phyloP scores from a whole-genome alignment of 176 grass and related monocot species.

The Eleusine coracana region DNA sequence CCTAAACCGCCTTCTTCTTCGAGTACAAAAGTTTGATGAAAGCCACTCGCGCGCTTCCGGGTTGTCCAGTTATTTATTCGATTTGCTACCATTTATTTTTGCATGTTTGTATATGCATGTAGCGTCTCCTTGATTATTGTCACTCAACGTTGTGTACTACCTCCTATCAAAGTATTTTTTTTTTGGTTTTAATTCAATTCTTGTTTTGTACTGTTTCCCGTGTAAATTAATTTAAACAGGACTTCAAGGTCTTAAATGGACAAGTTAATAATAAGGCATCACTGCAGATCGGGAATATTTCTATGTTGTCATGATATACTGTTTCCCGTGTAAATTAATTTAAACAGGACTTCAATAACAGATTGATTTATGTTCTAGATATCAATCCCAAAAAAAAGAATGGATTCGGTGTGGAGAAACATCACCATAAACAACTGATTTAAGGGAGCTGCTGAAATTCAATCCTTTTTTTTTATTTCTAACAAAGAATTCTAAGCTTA shows the following conservation, averaged over 20 bases:
- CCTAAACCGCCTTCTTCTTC: background rate
- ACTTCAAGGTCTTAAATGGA: background rate
- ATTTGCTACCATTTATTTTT: slow-evolving; percentile 37
- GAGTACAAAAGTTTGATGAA: slow-evolving; percentile 19
- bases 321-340: background rate
- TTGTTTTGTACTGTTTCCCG: background rate
- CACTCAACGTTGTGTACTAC: slow-evolving; percentile 29
- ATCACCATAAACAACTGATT: too few relatives aligned
- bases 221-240: background rate
- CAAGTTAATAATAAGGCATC: background rate
- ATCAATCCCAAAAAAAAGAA: too few relatives aligned
- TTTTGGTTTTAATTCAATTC: background rate
- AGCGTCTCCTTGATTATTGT: background rate
- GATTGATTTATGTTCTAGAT: too few relatives aligned
- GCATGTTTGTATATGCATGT: slow-evolving; percentile 45
- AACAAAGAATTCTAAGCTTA: too few relatives aligned
- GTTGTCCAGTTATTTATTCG: slow-evolving; percentile 26
- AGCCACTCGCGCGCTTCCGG: slow-evolving; percentile 35
- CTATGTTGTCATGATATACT: background rate
- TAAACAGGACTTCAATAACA: background rate
- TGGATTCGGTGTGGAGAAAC: too few relatives aligned
- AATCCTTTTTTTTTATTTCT: too few relatives aligned
- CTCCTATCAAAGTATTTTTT: slow-evolving; percentile 13
- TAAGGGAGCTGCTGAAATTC: too few relatives aligned
- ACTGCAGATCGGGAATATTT: background rate